phyloP scores from a whole-genome alignment of 495 filamentous ascomycete genomes.

The Staphylotrichum longicolle region DNA sequence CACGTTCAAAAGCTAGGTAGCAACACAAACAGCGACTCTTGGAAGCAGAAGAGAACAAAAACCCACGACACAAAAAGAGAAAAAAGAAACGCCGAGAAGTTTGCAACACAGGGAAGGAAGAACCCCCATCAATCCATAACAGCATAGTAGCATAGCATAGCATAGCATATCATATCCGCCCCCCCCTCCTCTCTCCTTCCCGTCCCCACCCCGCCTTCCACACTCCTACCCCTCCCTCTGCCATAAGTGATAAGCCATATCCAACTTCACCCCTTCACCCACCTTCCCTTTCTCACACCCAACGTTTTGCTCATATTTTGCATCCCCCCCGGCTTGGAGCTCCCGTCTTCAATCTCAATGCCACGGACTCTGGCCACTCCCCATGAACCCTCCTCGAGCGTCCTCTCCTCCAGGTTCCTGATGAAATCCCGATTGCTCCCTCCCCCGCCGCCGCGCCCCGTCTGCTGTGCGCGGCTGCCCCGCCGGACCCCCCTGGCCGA shows the following conservation, averaged over 20 bases:
- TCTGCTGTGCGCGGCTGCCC: slow-evolving; percentile 66
- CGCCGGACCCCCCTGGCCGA: slow-evolving; percentile 70
- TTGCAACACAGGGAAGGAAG: too few species aligned
- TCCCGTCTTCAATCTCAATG: slow-evolving; percentile 37
- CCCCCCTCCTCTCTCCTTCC: background rate
- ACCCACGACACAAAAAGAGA: too few species aligned
- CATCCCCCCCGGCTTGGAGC: too few species aligned
- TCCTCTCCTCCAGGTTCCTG: slow-evolving; percentile 87
- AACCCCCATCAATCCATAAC: background rate
- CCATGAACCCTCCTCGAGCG: slow-evolving; percentile 76
- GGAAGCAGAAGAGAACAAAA: background rate
- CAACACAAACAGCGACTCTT: too few species aligned
- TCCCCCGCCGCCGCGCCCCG: slow-evolving; percentile 35
- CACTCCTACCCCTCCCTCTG: background rate
- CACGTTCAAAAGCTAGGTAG: too few species aligned
- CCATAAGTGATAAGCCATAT: slow-evolving; percentile 6
- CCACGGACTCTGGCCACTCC: slow-evolving; percentile 47
- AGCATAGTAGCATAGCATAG: background rate
- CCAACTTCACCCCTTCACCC: slow-evolving; percentile 5
- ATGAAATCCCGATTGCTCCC: slow-evolving; percentile 81
- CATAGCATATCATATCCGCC: background rate
- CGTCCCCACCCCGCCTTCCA: too few species aligned
- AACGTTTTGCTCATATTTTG: too few species aligned
- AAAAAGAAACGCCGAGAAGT: too few species aligned
- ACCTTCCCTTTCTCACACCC: too few species aligned